These are phyloP conservation scores for Aphelidium insulamus DNA, from an alignment of 371 early-diverging fungal genomes.

Conservation along the genomic window DNA sequence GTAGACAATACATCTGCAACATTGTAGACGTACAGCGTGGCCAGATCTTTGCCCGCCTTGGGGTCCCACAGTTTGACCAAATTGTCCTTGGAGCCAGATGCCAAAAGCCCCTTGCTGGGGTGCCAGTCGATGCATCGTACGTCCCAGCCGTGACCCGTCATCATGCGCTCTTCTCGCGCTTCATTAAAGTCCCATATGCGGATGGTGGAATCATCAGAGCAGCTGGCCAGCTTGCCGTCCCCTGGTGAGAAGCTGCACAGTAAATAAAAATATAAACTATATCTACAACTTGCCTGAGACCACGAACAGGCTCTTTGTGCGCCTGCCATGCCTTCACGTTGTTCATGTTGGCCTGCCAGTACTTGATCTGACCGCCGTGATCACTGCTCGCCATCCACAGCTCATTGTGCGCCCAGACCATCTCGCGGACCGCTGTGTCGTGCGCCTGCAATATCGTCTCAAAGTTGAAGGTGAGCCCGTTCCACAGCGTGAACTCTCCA, in stretches of 20 bases:
- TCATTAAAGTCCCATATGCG: conserved; percentile 94
- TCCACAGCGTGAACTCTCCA: conserved; percentile 99
- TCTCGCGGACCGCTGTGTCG: conserved; percentile 79
- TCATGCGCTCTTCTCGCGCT: conserved; percentile 56
- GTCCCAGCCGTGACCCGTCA: conserved; percentile 98
- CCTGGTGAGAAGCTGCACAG: conserved; percentile 47
- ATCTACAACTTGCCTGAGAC: conserved; percentile 33
- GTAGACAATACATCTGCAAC: not conserved
- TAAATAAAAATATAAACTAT: conserved; percentile 1
- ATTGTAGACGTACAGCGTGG: conserved; percentile 47
- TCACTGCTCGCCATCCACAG: conserved; percentile 95
- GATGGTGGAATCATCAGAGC: conserved; percentile 91
- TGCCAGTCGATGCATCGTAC: conserved; percentile 98
- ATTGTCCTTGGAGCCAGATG: conserved; percentile 97
- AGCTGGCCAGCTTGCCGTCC: conserved; percentile 91
- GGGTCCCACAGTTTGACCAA: conserved; percentile 98
- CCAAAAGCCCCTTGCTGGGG: conserved; percentile 80
- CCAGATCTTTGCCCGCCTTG: conserved; percentile 61
- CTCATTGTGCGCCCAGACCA: conserved; percentile 96
- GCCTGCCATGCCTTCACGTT: conserved; percentile 83
- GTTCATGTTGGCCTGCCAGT: conserved; percentile 98
- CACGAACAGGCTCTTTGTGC: conserved; percentile 86
- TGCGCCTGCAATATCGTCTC: conserved; percentile 98
- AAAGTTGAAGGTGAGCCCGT: conserved; percentile 97
- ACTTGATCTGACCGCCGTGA: conserved; percentile 89